phyloP scores from a whole-genome alignment of 2,329 filamentous ascomycete species.

The Plenodomus biglobosus region DNA sequence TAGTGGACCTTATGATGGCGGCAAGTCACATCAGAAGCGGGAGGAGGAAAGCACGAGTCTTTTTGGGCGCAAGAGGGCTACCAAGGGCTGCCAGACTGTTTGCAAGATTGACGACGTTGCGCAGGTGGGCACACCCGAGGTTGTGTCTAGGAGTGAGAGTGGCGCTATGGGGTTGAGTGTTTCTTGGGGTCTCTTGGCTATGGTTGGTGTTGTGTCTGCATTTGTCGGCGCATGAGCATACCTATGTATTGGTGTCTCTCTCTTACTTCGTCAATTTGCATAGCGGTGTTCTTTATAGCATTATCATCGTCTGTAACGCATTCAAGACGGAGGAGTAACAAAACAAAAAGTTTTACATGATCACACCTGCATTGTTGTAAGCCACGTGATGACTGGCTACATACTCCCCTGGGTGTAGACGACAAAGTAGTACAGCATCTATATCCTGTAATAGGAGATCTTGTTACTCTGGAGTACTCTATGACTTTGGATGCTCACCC shows the following conservation, averaged over 20 bases:
- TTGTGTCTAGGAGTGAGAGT: slow-evolving; percentile 15
- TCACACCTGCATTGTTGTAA: no score
- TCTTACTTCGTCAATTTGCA: slow-evolving; percentile 1
- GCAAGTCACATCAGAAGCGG: slow-evolving; percentile 3
- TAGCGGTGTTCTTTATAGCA: slow-evolving; percentile 4
- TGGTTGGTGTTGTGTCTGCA: slow-evolving; percentile 25
- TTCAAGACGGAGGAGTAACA: no score
- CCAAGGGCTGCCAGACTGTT: slow-evolving; percentile 36
- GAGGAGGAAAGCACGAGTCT: slow-evolving; percentile 3
- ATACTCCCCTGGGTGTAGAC: no score
- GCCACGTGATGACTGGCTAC: no score
- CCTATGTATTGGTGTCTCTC: not conserved
- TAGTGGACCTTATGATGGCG: slow-evolving; percentile 36
- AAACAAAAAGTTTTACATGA: no score
- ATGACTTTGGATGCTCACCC: no score
- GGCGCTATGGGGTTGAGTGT: slow-evolving; percentile 21
- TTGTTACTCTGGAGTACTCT: no score
- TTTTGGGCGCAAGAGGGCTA: slow-evolving; percentile 15
- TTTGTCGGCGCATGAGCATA: slow-evolving; percentile 17
- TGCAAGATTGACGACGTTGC: slow-evolving; percentile 44
- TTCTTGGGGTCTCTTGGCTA: slow-evolving; percentile 29
- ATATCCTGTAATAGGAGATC: no score
- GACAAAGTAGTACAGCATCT: no score
- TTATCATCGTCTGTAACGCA: no score
- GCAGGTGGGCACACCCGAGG: slow-evolving; percentile 38